phyloP scores from a whole-genome alignment of 148 eudicot genomes.

The Dianthus caryophyllus region DNA sequence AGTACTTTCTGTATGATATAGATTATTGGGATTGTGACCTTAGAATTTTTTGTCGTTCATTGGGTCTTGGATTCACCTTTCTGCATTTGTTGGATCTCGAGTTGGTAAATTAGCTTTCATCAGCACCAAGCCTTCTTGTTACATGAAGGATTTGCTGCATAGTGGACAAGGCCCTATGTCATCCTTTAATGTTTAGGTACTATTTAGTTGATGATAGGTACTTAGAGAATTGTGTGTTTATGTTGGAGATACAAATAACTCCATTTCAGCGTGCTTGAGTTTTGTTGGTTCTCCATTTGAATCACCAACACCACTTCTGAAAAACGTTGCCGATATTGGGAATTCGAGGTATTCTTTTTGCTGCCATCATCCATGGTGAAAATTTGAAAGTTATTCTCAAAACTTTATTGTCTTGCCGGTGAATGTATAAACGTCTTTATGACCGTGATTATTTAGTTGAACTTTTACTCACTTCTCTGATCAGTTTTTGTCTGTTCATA shows the following conservation, averaged over 20 bases:
- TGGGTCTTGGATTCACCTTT: background rate
- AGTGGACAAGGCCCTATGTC: background rate
- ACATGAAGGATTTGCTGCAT: background rate
- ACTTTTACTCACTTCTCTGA: background rate
- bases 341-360: background rate
- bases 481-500: background rate
- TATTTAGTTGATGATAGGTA: background rate
- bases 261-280: background rate
- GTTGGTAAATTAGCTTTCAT: background rate
- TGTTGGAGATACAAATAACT: background rate
- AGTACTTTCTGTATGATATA: no score
- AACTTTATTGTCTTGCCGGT: background rate
- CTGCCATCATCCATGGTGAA: background rate
- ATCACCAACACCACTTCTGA: no score
- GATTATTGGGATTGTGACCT: background rate
- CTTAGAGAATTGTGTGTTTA: background rate
- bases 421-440: background rate
- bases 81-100: background rate
- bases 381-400: background rate
- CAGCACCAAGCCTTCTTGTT: background rate
- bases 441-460: background rate
- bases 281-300: background rate
- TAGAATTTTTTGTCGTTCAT: background rate
- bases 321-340: no score
- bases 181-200: background rate